Base-by-base conservation (phyloP, 306 rosid species). In the Trifolium repens region DNA sequence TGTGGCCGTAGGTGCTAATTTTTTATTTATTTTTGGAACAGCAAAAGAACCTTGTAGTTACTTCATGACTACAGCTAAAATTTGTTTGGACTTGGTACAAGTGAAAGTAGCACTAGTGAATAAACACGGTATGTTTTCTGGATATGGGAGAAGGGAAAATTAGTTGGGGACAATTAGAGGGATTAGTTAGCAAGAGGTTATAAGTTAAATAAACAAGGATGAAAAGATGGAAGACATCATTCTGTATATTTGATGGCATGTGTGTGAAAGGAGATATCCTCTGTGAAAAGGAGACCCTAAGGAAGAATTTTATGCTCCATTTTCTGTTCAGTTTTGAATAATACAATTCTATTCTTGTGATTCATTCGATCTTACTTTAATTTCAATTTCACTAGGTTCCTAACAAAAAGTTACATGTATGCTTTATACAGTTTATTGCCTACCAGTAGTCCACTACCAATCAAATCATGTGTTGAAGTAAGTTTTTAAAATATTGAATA, bases 401-500 rank as follows among this genome's bases (percentile, higher is more conserved):
- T 17, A 34, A 30, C 27, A 55, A 42, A 74, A 79, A 35, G n/a
- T 67, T 67, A 39, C 11, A 42, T 26, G 66, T 9, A 40, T 30
- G 26, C 35, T 46, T 37, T 30, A 54, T 39, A 58, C 24, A 76
- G 60, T 47, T 55, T 39, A 67, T 27, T 24, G 65, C 53, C 69
- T 11, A 75, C 17, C 55, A 24, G 39, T 67, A 13, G 19, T 43
- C 16, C 52, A 12, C 35, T 40, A 40, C 27, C 70, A 62, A 66
- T 81, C 69, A 75, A 75, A 46, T 77, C 63, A 67, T 43, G 9
- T 32, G 30, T 24, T 75, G 67, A 58, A 53, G 54, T 13, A 12
- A 30, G 72, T 22, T 70, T 71, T 63, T 46, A 80, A 72, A 11
- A 57, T 72, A 26, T 73, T 32, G n/a, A 73, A 77, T 44, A 47